phyloP scores from a whole-genome alignment of 768 basidiomycete genomes.

The Leccinum variicolor region DNA sequence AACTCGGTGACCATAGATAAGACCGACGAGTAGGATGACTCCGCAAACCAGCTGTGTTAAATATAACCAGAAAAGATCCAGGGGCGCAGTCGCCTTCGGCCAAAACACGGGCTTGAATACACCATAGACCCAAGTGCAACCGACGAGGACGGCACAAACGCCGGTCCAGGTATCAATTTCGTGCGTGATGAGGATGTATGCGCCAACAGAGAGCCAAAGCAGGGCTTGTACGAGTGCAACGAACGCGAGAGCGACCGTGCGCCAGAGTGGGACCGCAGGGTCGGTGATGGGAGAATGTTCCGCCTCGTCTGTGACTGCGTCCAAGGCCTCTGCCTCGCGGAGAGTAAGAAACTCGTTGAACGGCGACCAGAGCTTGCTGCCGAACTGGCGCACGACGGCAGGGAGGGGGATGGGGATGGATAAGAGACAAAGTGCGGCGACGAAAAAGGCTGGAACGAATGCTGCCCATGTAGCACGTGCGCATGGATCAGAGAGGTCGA shows the following conservation, averaged over 20 bases:
- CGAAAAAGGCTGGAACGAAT: conserved; percentile 44
- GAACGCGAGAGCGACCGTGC: conserved; percentile 52
- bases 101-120: conserved; percentile 49
- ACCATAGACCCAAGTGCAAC: conserved; percentile 66
- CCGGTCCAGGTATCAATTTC: conserved; percentile 33
- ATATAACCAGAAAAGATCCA: conserved; percentile 62
- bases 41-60: conserved; percentile 43
- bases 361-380: conserved; percentile 15
- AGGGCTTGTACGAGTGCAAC: conserved; percentile 56
- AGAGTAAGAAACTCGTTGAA: conserved; percentile 47
- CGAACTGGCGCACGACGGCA: conserved; percentile 15
- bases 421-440: conserved; percentile 40
- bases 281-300: neutral
- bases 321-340: conserved; percentile 53
- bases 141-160: conserved; percentile 44
- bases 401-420: conserved; percentile 31
- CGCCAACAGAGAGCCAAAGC: conserved; percentile 57
- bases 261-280: conserved; percentile 50
- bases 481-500: conserved; percentile 46
- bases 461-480: conserved; percentile 52
- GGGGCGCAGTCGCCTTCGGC: conserved; percentile 56
- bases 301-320: conserved; percentile 8
- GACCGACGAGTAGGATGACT: conserved; percentile 49
- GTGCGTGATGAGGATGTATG: conserved; percentile 46
- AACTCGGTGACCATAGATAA: conserved; percentile 48